Conservation (phyloP, 768 basidiomycete species). For the Rhizopogon salebrosus region DNA sequence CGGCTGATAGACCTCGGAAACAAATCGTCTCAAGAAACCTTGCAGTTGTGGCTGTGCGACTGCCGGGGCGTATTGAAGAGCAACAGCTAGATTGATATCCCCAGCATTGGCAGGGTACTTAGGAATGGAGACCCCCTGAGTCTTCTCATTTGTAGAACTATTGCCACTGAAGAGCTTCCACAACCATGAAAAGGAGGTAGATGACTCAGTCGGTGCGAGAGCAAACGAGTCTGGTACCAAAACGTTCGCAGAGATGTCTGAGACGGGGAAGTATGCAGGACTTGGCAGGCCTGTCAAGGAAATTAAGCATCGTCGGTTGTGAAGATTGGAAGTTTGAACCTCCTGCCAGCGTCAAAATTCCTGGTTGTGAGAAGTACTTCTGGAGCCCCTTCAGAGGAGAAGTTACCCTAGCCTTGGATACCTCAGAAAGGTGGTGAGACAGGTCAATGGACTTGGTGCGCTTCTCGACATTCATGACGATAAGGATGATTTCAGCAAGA, state of each 20-base stretch:
- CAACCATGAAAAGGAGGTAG: constrained; percentile 47
- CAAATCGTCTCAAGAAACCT: constrained; percentile 30
- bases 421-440: constrained; percentile 63
- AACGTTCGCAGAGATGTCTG: constrained; percentile 50
- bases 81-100: constrained; percentile 54
- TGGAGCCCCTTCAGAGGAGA: constrained; percentile 66
- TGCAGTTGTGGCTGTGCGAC: constrained; percentile 18
- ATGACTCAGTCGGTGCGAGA: constrained; percentile 19
- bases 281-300: constrained; percentile 49
- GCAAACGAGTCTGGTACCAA: constrained; percentile 48
- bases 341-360: constrained; percentile 61
- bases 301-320: background rate
- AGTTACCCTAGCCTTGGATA: constrained; percentile 41
- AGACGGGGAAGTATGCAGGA: constrained; percentile 68
- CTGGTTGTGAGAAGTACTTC: constrained; percentile 51
- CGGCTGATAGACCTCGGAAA: constrained; percentile 42
- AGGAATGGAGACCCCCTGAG: constrained; percentile 46
- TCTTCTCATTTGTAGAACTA: constrained; percentile 33
- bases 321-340: constrained; percentile 34
- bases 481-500: background rate
- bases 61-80: constrained; percentile 61
- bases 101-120: constrained; percentile 47
- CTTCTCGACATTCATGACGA: constrained; percentile 29
- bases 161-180: constrained; percentile 46
- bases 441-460: constrained; percentile 53